Conservation (phyloP, 2,329 filamentous ascomycete genomes). For the Westerdykella aurantiaca region DNA sequence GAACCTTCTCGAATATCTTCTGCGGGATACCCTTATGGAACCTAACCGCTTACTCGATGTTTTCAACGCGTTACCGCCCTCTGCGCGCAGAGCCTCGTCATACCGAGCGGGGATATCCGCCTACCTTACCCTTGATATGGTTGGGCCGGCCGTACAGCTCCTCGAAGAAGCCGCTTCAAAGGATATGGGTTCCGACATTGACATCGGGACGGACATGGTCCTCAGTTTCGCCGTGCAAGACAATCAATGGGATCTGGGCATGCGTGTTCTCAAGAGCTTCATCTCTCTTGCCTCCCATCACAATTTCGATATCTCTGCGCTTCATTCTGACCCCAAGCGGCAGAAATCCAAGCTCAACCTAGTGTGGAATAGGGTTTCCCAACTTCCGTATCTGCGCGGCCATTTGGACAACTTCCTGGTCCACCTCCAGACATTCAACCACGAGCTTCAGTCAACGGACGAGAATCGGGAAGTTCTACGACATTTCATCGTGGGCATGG, state of each 20-base stretch:
- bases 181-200: slow-evolving; percentile 2
- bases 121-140: slow-evolving; percentile 38
- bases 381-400: slow-evolving; percentile 21
- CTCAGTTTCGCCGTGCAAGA: slow-evolving; percentile 25
- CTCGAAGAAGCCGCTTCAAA: slow-evolving; percentile 36
- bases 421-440: slow-evolving; percentile 18
- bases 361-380: slow-evolving; percentile 20
- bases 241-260: slow-evolving; percentile 33
- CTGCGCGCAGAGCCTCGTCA: slow-evolving; percentile 37
- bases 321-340: slow-evolving; percentile 1
- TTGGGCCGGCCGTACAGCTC: slow-evolving; percentile 36
- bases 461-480: slow-evolving; percentile 10
- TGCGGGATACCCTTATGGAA: slow-evolving; percentile 27
- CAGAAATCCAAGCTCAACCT: slow-evolving; percentile 5
- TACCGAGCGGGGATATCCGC: slow-evolving; percentile 44
- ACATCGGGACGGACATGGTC: slow-evolving; percentile 27
- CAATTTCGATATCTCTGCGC: not conserved
- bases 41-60: slow-evolving; percentile 41
- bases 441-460: slow-evolving; percentile 18
- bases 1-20: slow-evolving; percentile 29
- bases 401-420: slow-evolving; percentile 23
- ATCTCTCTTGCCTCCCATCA: slow-evolving; percentile 5
- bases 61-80: slow-evolving; percentile 39
- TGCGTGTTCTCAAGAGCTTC: slow-evolving; percentile 23
- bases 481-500: slow-evolving; percentile 23